These are phyloP conservation scores for Mortierella alpina DNA, from an alignment of 192 early-diverging fungal species.

Conservation along the genomic window DNA sequence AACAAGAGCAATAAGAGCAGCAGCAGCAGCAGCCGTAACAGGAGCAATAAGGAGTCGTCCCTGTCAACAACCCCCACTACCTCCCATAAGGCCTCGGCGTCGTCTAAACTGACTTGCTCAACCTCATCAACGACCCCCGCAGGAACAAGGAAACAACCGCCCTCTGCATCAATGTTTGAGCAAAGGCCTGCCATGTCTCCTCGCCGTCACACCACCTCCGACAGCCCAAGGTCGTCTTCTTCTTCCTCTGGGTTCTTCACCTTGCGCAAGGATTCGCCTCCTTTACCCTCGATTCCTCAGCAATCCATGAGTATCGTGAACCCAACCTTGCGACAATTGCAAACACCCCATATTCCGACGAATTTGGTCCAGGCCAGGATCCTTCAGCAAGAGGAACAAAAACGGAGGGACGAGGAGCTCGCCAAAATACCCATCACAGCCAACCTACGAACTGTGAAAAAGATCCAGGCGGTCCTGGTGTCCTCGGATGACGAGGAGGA, in stretches of 20 bases:
- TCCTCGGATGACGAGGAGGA: conserved; percentile 49
- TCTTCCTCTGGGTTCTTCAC: conserved; percentile 18
- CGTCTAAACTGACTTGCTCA: background rate
- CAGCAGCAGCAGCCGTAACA: background rate
- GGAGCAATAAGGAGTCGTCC: background rate
- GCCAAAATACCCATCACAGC: conserved; percentile 54
- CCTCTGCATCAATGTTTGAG: conserved; percentile 16
- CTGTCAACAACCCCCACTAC: conserved; percentile 6
- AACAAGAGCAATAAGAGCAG: background rate
- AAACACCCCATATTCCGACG: conserved; percentile 45
- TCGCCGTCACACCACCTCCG: conserved; percentile 47
- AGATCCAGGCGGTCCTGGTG: conserved; percentile 44
- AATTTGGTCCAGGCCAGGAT: conserved; percentile 49
- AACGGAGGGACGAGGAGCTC: conserved; percentile 28
- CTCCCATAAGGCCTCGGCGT: background rate
- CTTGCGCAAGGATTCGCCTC: background rate
- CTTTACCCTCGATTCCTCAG: conserved; percentile 11
- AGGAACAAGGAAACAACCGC: background rate
- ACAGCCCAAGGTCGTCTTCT: background rate
- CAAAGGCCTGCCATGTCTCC: conserved; percentile 16
- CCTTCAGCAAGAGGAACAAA: conserved; percentile 42
- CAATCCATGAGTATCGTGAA: conserved; percentile 34
- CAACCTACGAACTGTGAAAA: conserved; percentile 41
- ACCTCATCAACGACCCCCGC: background rate
- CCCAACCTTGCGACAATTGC: conserved; percentile 38